A percentile compares a stretch with the other conserved stretches of the same genome.
phyloP scores from a whole-genome alignment of 345 rosid genomes.

The Citrus maxima region DNA sequence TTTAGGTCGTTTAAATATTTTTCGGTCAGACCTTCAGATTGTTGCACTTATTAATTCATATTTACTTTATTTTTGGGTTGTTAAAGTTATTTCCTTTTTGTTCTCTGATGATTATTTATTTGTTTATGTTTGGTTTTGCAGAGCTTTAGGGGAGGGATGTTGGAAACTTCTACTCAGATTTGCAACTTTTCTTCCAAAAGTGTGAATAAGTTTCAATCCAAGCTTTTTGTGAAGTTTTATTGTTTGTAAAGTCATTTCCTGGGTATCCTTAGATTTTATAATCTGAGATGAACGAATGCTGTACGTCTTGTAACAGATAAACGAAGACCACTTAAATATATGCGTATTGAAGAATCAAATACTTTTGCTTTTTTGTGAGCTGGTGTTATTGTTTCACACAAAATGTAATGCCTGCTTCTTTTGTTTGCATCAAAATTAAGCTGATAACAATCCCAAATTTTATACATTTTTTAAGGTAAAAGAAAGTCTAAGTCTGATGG shows the following conservation, averaged over 20 bases:
- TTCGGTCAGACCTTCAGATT: neutral
- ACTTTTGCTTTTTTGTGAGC: neutral
- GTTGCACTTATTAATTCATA: neutral
- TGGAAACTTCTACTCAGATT: constrained; percentile 49
- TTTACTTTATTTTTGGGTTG: neutral
- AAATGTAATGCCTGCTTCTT: neutral
- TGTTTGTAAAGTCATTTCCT: neutral
- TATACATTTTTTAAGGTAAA: constrained; percentile 42
- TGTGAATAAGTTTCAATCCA: constrained; percentile 19
- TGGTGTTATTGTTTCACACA: neutral
- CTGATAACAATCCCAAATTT: constrained; percentile 1
- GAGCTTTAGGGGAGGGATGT: constrained; percentile 39
- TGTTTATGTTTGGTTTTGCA: constrained; percentile 22
- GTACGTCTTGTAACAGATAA: neutral
- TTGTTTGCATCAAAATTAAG: neutral
- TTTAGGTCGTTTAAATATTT: neutral
- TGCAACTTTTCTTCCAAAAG: constrained; percentile 69
- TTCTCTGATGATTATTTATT: neutral
- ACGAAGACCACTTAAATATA: neutral
- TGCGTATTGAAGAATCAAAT: neutral
- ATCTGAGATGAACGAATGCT: neutral
- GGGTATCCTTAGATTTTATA: neutral
- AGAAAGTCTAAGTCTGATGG: constrained; percentile 70
- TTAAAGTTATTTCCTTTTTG: neutral
- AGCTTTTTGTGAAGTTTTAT: neutral